Evolutionary conservation across 768 basidiomycete species (phyloP), one percentile per base, ranked within the genome.

Genomic region (Serendipita sp.): DNA sequence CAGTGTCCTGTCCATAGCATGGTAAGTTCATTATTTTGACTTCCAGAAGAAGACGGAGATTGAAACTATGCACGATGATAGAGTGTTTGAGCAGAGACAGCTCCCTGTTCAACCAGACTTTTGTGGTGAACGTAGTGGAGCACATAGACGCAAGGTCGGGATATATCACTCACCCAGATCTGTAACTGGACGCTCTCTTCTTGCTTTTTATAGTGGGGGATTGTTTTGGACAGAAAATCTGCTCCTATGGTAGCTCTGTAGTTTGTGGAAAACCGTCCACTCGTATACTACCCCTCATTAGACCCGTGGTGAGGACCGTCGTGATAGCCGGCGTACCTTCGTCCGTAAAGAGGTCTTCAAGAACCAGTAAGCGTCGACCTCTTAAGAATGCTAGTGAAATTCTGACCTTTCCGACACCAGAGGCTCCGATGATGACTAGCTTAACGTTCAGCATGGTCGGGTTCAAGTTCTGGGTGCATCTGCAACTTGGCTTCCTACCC

Each of bases 241-340:
- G 86, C 84, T 18, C 90, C 91, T 45, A 94, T 91, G 2, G 91
- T 93, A 0, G 90, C 86, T 55, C 87, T 78, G 72, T 92, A 92
- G 8, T 83, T 82, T 2, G 80, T 81, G 3, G 86, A 83, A 73
- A 91, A 92, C 11, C 80, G 80, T 31, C 84, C 82, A 8, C 86
- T 83, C 68, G 90, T 83, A 71, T 87, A 92, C 83, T 91, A 18
- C 48, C 23, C 31, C 62, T 15, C 62, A 15, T 16, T n/a, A 27
- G 16, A 53, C 33, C 43, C 18, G 29, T 15, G 62, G 31, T 23
- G 40, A 31, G 18, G 8, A 50, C 48, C 29, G 48, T 18, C n/a
- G 18, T n/a, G n/a, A 60, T 23, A 31, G 33, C 11, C 27, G 23
- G 55, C 65, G 62, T 31, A 69, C 68, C 66, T 69, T 68, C 34